Evolutionary conservation across 139 green algal genomes (phyloP).

Genomic region (Chlorella sp.): DNA sequence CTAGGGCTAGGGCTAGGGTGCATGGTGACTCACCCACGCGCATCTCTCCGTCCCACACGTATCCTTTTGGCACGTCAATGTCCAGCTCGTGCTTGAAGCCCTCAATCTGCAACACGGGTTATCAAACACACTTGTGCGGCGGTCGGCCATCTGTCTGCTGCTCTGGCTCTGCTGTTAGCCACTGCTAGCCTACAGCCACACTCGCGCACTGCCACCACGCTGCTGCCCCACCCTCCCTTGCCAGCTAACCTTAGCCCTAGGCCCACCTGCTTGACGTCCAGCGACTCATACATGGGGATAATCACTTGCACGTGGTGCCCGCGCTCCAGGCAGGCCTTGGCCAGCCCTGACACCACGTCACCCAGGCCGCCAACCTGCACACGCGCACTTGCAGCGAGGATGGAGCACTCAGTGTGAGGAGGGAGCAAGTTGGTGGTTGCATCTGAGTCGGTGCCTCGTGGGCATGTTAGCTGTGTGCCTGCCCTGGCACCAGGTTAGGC

Average conservation of each 20-base stretch:
- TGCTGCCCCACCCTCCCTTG: neutral
- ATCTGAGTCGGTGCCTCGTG: neutral
- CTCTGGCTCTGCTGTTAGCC: neutral
- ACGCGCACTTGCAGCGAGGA: neutral
- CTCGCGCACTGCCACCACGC: neutral
- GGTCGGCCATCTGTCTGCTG: no score
- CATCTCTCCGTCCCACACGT: conserved; percentile 63
- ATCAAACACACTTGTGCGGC: no score
- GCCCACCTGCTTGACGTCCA: conserved; percentile 50
- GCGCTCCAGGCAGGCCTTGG: conserved; percentile 49
- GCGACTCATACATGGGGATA: conserved; percentile 88
- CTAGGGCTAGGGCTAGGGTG: neutral
- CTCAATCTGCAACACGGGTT: conserved; percentile 55
- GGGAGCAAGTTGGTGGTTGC: neutral
- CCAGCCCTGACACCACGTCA: conserved; percentile 87
- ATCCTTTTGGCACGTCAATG: conserved; percentile 74
- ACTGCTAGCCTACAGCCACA: neutral
- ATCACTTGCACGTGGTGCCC: conserved; percentile 75
- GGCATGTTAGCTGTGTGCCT: neutral
- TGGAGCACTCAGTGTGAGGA: neutral
- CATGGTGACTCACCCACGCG: conserved; percentile 14
- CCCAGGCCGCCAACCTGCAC: conserved; percentile 81
- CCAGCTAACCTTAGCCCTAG: neutral
- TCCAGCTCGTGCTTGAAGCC: conserved; percentile 64
- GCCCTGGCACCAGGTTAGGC: no score